Evolutionary conservation across 1,284 basidiomycete genomes (phyloP), one percentile per base, ranked within the genome.

Genomic region (Apiotrichum domesticum): DNA sequence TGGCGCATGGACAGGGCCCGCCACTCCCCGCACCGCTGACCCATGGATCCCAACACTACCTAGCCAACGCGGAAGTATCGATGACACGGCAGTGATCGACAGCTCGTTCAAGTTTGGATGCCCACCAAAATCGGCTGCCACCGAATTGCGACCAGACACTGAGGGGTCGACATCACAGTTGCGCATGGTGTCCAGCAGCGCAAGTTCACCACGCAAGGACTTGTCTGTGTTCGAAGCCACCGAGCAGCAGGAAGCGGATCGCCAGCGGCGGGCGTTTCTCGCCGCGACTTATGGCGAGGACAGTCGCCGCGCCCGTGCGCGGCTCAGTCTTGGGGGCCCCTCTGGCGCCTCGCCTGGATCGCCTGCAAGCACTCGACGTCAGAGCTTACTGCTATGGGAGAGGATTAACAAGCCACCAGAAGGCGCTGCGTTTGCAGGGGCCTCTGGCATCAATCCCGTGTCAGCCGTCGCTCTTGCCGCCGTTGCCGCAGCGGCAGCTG

Each of bases 171-270:
- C 51, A 52, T 34, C 13, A 15, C 51, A 6, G 11, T 41, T 41
- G 39, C 39, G 41, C 35, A 47, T 35, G 37, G 13, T 21, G 21
- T 21, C 37, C 13, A 39, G 42, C 21, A 56, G 50, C 48, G 14
- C 46, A 8, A 35, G 45, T 33, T 8, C 13, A 4, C 49, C 39
- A 8, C 40, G 41, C 42, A 56, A 52, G 50, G 35, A 49, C 8
- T 33, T 51, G 40, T 46, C 52, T 4, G 66, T 65, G 11, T 72
- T 76, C 56, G 63, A 68, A 43, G 53, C 66, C 47, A 66, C 71
- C 2, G 75, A 77, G 51, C 64, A 64, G 29, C 68, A 67, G n/a
- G 75, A 77, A 54, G 75, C 75, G 14, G 75, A 77, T 44, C 61
- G 70, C 15, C 75, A 77, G 55, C 58, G 70, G 10, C 56, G 68